A percentile compares a stretch with the other conserved stretches of the same genome.
Evolutionary conservation across 805 yeast species (phyloP).

Genomic region (Candida khao-thaluensis): DNA sequence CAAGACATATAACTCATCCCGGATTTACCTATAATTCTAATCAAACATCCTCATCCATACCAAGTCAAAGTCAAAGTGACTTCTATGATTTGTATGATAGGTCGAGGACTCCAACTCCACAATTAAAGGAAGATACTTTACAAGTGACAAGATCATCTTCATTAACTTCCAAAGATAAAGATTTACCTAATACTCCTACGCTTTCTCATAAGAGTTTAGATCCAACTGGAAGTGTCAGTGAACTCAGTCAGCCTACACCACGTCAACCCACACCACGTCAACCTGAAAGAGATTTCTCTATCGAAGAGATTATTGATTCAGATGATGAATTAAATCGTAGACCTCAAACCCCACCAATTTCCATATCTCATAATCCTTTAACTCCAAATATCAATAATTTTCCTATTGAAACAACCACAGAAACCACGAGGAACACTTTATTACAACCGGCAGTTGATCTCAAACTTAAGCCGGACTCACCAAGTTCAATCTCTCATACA

Average conservation of each 20-base stretch:
- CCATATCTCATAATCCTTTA: constrained; percentile 3
- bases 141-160: constrained; percentile 14
- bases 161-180: constrained; percentile 14
- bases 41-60: constrained; percentile 1
- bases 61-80: constrained; percentile 13
- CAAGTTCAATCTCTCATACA: constrained; percentile 18
- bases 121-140: constrained; percentile 7
- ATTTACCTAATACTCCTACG: constrained; percentile 15
- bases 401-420: constrained; percentile 1
- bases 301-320: constrained; percentile 42
- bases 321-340: constrained; percentile 33
- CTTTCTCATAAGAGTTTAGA: background rate
- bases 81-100: constrained; percentile 17
- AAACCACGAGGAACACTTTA: background rate
- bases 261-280: background rate
- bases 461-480: constrained; percentile 13
- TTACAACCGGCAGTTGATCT: constrained; percentile 20
- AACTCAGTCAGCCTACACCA: background rate
- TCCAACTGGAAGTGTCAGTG: background rate
- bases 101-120: constrained; percentile 16
- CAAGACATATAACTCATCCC: constrained; percentile 14
- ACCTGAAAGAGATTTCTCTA: constrained; percentile 29
- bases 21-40: background rate
- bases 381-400: constrained; percentile 4
- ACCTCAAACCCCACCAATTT: constrained; percentile 6